A percentile compares a stretch with the other conserved stretches of the same genome.
Conservation (phyloP, 2,329 filamentous ascomycete genomes). For the Botrytis paeoniae region DNA sequence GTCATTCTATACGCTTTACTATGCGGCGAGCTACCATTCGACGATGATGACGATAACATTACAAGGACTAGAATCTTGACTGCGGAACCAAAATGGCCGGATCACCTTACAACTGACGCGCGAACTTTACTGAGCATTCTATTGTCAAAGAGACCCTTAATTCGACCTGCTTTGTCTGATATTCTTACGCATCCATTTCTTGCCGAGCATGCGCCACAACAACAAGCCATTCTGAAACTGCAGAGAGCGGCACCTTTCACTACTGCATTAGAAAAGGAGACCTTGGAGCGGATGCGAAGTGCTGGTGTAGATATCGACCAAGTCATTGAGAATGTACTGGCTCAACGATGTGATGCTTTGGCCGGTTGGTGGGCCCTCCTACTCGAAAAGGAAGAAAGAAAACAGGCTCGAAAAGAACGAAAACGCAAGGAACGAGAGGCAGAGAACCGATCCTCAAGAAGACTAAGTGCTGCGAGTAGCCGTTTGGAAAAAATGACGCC, state of each 20-base stretch:
- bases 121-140: slow-evolving; percentile 72
- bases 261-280: slow-evolving; percentile 84
- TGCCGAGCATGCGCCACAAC: slow-evolving; percentile 78
- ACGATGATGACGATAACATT: slow-evolving; percentile 87
- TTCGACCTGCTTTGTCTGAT: slow-evolving; percentile 78
- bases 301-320: slow-evolving; percentile 92
- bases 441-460: slow-evolving; percentile 73
- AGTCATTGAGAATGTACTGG: slow-evolving; percentile 89
- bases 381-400: slow-evolving; percentile 90
- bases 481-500: slow-evolving; percentile 78
- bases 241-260: slow-evolving; percentile 79
- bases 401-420: slow-evolving; percentile 73
- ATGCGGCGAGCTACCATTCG: slow-evolving; percentile 85
- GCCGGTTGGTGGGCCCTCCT: slow-evolving; percentile 96
- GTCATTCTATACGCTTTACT: slow-evolving; percentile 81
- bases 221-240: slow-evolving; percentile 83
- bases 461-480: slow-evolving; percentile 86
- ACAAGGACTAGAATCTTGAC: slow-evolving; percentile 83
- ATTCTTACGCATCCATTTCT: slow-evolving; percentile 87
- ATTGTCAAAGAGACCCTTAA: slow-evolving; percentile 85
- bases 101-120: slow-evolving; percentile 74
- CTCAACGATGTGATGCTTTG: slow-evolving; percentile 83
- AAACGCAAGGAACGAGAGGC: slow-evolving; percentile 83
- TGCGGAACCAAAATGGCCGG: slow-evolving; percentile 81
- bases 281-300: slow-evolving; percentile 85